phyloP scores from a whole-genome alignment of 257 asterid species.

The Solanum chiquidenum region DNA sequence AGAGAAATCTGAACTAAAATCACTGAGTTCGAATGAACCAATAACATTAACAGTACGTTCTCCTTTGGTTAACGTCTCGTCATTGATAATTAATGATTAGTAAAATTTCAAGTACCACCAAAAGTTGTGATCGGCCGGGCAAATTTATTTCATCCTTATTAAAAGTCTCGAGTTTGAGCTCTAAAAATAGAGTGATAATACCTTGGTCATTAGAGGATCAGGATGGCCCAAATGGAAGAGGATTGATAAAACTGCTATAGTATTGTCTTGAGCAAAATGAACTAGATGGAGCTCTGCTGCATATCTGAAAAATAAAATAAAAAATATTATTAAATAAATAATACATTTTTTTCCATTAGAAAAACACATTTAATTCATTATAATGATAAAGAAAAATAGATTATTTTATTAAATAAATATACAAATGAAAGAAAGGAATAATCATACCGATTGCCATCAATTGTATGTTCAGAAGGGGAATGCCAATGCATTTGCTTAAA shows the following conservation, averaged over 20 bases:
- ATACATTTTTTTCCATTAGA: background rate
- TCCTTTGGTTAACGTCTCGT: background rate
- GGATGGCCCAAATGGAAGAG: slow-evolving; percentile 44
- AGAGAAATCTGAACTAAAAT: background rate
- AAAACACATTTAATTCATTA: background rate
- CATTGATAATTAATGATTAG: background rate
- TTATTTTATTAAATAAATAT: background rate
- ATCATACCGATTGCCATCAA: slow-evolving; percentile 30
- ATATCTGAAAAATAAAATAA: slow-evolving; percentile 18
- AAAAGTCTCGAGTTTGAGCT: background rate
- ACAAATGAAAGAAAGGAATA: background rate
- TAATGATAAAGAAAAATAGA: background rate
- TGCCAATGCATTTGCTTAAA: slow-evolving; percentile 78
- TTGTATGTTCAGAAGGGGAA: slow-evolving; percentile 57
- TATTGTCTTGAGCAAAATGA: slow-evolving; percentile 46
- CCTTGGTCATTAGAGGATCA: slow-evolving; percentile 67
- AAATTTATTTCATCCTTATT: background rate
- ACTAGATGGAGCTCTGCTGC: slow-evolving; percentile 82
- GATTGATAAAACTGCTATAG: slow-evolving; percentile 39
- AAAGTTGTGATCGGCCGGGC: background rate
- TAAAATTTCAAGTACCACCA: background rate
- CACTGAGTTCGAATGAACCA: background rate
- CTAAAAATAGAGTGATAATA: background rate
- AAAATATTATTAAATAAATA: background rate
- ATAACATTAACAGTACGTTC: background rate